These are phyloP conservation scores for Fusarium sp. DNA, from an alignment of 2,329 filamentous ascomycete genomes.

Conservation along the genomic window DNA sequence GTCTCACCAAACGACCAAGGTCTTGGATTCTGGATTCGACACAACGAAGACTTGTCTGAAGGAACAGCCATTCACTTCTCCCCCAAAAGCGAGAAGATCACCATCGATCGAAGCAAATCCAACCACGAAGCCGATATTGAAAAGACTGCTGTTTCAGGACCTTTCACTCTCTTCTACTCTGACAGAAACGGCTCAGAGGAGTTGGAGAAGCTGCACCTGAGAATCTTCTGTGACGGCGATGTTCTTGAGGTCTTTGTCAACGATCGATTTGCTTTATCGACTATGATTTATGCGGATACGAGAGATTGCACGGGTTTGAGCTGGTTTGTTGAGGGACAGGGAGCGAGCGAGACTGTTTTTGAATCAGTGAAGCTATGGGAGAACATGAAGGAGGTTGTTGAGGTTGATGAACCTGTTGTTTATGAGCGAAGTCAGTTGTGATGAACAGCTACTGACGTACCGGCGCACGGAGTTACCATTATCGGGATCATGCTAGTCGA, in stretches of 20 bases:
- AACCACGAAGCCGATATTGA: conserved; percentile 47
- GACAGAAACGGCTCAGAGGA: conserved; percentile 17
- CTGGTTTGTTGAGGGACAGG: conserved; percentile 37
- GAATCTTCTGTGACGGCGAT: conserved; percentile 43
- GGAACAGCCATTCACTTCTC: conserved; percentile 54
- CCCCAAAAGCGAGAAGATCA: conserved; percentile 52
- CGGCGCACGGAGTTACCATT: neutral
- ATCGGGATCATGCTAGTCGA: neutral
- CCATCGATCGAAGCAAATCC: conserved; percentile 51
- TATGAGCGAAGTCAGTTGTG: conserved; percentile 20
- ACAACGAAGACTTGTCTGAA: conserved; percentile 42
- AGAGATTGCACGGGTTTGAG: conserved; percentile 36
- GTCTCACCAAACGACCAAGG: conserved; percentile 8
- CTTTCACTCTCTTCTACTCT: conserved; percentile 57
- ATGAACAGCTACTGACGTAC: neutral
- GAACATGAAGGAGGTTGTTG: conserved; percentile 28
- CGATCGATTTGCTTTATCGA: conserved; percentile 43
- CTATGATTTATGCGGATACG: conserved; percentile 39
- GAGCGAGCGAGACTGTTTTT: conserved; percentile 9
- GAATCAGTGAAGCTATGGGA: conserved; percentile 39
- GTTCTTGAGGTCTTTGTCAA: conserved; percentile 44
- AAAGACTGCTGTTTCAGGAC: conserved; percentile 50
- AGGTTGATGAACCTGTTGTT: conserved; percentile 21
- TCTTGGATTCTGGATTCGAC: conserved; percentile 40
- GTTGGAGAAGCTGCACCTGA: conserved; percentile 35